Percentiles rank a stretch among this genome's conserved stretches.
These are phyloP conservation scores for Closterium sp. DNA, from an alignment of 139 green algal genomes.

Conservation along the genomic window DNA sequence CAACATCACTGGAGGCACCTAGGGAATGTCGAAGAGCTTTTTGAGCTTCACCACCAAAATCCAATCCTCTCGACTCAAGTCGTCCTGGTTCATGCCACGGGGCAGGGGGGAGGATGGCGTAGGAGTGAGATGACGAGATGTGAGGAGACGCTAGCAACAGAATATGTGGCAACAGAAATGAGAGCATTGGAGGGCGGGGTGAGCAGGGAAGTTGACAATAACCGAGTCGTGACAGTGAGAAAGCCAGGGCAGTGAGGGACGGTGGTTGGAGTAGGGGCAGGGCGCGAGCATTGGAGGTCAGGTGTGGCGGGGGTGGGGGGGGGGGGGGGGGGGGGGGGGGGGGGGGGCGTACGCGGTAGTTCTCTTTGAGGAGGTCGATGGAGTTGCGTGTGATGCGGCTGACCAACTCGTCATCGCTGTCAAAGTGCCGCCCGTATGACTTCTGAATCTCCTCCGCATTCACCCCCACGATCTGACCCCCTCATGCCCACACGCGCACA, in stretches of 20 bases:
- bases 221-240: not conserved
- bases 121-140: too few relatives aligned
- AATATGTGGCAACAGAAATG: too few relatives aligned
- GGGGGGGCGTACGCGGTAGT: conserved; percentile 51
- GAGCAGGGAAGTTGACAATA: too few relatives aligned
- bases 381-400: conserved; percentile 69
- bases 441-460: conserved; percentile 73
- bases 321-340: not conserved
- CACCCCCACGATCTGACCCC: conserved; percentile 71
- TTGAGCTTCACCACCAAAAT: conserved; percentile 85
- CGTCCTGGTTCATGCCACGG: conserved; percentile 58
- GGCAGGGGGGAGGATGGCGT: too few relatives aligned
- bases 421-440: conserved; percentile 94
- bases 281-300: not conserved
- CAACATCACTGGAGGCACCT: not conserved
- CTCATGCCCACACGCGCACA: not conserved
- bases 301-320: not conserved
- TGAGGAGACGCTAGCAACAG: too few relatives aligned
- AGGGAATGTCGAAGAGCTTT: conserved; percentile 72
- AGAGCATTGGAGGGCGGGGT: too few relatives aligned
- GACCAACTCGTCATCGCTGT: conserved; percentile 76
- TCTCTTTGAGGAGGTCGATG: conserved; percentile 88
- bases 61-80: conserved; percentile 94
- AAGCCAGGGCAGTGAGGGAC: not conserved
- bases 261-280: not conserved